Evolutionary conservation across 495 filamentous ascomycete species (phyloP).

Genomic region (Aspergillus panamensis): DNA sequence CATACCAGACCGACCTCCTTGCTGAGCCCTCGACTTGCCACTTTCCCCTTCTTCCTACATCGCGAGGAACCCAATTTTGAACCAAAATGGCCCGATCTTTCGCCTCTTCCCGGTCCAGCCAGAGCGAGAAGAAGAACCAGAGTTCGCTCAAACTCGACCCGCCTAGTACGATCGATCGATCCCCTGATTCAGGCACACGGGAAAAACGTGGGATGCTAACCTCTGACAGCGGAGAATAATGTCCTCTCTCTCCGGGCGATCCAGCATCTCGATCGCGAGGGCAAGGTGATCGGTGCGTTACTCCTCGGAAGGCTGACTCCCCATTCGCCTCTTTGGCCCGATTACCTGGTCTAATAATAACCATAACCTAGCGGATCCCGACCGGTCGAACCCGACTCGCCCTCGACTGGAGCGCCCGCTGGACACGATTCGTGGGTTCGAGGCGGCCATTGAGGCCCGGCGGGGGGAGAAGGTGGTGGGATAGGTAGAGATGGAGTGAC

Average conservation of each 20-base stretch:
- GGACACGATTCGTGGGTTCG: constrained; percentile 88
- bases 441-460: constrained; percentile 75
- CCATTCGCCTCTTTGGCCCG: not conserved
- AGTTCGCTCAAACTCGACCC: constrained; percentile 76
- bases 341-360: constrained; percentile 6
- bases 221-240: constrained; percentile 7
- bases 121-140: constrained; percentile 43
- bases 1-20: not conserved
- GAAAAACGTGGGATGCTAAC: not conserved
- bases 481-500: not conserved
- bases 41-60: not conserved
- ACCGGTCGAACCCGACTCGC: constrained; percentile 64
- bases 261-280: constrained; percentile 74
- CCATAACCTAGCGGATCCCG: constrained; percentile 34
- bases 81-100: constrained; percentile 12
- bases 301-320: not conserved
- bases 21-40: not conserved
- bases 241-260: constrained; percentile 60
- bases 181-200: not conserved
- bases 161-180: constrained; percentile 57
- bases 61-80: not conserved
- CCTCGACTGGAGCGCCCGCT: constrained; percentile 83
- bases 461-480: constrained; percentile 24
- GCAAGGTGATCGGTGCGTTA: constrained; percentile 74
- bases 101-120: constrained; percentile 25